Base-by-base conservation (phyloP, 2,329 filamentous ascomycete genomes). In the Ophiostoma sp. region DNA sequence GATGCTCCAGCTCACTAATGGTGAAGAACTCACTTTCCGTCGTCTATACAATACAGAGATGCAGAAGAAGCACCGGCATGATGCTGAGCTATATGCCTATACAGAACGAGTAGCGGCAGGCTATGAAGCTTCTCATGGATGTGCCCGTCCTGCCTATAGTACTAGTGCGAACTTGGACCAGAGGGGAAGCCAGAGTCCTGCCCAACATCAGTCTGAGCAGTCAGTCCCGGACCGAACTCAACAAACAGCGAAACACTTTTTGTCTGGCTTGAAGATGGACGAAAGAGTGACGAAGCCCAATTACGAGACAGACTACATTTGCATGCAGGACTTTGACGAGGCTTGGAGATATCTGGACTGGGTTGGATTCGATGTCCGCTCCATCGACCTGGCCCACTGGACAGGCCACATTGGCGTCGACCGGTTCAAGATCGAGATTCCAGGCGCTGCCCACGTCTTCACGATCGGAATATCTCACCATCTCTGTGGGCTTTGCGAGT, bases 361-460 rank as follows among this genome's bases (percentile, higher is more conserved):
- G 41, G 18, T 67, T 11, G 69, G 71, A 14, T 47, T 71, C 16
- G 45, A 18, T 6, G 62, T 55, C 14, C 41, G 49, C 16, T 44
- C 60, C 4, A 40, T 64, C 18, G 66, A 70, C 36, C 68, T 72
- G 36, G 49, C 64, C 16, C 67, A 67, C 60, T 72, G 70, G 70
- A 38, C 64, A 18, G 62, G 62, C 62, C 69, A 70, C 55, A 41
- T 42, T 36, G 62, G 49, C 7, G 38, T 60, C 16, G 66, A 58
- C 9, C 70, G 69, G n/a, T 71, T 71, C 40, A 27, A 52, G 27
- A 55, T 67, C 36, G 27, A 7, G 38, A 2, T 14, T n/a, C 11
- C 14, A n/a, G 60, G 27, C 27, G 27, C 27, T 2, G 27, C 27
- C 27, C 27, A 27, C 27, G 27, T 27, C 27, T 27, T 27, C 27